A percentile compares a stretch with the other conserved stretches of the same genome.
Conservation (phyloP, 2,329 filamentous ascomycete genomes). For the Colletotrichum simmondsii region DNA sequence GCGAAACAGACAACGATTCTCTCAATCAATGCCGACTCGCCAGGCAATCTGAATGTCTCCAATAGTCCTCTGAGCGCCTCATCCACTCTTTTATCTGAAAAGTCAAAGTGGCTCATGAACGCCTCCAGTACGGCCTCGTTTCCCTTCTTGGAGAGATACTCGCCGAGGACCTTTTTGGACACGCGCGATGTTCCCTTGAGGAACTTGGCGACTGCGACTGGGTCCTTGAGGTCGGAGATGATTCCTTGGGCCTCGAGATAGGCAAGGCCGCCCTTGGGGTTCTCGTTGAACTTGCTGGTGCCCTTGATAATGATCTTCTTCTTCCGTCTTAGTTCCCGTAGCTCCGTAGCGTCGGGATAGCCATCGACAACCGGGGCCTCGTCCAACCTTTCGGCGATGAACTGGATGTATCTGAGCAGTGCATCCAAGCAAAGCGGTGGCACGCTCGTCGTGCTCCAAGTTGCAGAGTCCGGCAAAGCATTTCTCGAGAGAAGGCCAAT, state of each 20-base stretch:
- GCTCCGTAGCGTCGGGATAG: constrained; percentile 70
- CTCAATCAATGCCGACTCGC: constrained; percentile 92
- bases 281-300: constrained; percentile 93
- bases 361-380: constrained; percentile 72
- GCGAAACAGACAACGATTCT: constrained; percentile 90
- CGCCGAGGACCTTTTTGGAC: constrained; percentile 90
- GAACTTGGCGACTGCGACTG: constrained; percentile 85
- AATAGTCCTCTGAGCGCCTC: constrained; percentile 90
- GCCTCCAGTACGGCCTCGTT: constrained; percentile 87
- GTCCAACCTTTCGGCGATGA: constrained; percentile 86
- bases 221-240: constrained; percentile 79
- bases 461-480: constrained; percentile 95
- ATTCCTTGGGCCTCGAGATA: constrained; percentile 89
- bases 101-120: constrained; percentile 90
- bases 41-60: constrained; percentile 91
- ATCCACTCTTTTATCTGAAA: constrained; percentile 85
- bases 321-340: constrained; percentile 78
- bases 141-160: constrained; percentile 90
- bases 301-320: constrained; percentile 93
- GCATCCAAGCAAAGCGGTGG: constrained; percentile 95
- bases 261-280: constrained; percentile 86
- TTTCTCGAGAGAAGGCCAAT: constrained; percentile 92
- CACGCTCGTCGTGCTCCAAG: constrained; percentile 98
- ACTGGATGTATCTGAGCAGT: constrained; percentile 89
- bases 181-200: constrained; percentile 87